Percentiles rank a stretch among this genome's conserved stretches.
These are phyloP conservation scores for Purpureocillium lavendulum DNA, from an alignment of 2,329 filamentous ascomycete genomes.

Conservation along the genomic window DNA sequence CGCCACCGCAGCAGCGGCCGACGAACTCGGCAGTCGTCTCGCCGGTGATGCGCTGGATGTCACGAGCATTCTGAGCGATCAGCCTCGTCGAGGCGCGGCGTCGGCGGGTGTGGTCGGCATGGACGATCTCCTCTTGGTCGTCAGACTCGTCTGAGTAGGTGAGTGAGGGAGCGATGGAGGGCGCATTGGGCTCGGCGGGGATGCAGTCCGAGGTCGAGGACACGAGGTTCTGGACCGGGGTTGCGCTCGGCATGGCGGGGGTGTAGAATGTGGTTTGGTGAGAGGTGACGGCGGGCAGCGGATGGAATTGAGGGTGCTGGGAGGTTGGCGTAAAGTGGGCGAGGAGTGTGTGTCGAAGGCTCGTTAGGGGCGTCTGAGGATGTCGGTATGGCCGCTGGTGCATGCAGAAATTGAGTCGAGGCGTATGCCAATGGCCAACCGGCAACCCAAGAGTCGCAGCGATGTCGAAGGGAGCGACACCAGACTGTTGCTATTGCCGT, in stretches of 20 bases:
- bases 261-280: conserved; percentile 7
- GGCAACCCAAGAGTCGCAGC: too few relatives aligned
- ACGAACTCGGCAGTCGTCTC: conserved; percentile 55
- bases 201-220: conserved; percentile 31
- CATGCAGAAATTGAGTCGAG: neutral
- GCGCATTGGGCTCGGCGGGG: conserved; percentile 34
- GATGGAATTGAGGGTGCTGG: conserved; percentile 4
- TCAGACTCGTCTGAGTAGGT: conserved; percentile 57
- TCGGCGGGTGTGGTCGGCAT: conserved; percentile 34
- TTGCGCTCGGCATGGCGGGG: conserved; percentile 22
- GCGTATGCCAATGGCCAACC: too few relatives aligned
- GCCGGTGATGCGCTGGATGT: conserved; percentile 56
- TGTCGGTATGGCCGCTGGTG: conserved; percentile 8
- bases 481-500: too few relatives aligned
- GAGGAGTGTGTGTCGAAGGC: conserved; percentile 11
- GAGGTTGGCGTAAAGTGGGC: conserved; percentile 8
- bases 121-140: conserved; percentile 43
- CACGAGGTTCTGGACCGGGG: conserved; percentile 29
- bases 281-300: neutral
- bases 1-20: conserved; percentile 55
- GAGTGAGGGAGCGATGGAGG: conserved; percentile 51
- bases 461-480: neutral
- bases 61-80: conserved; percentile 53
- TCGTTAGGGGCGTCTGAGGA: conserved; percentile 15
- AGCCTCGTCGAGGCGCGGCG: conserved; percentile 63